A percentile compares a stretch with the other conserved stretches of the same genome.
These are phyloP conservation scores for Niebla homalea DNA, from an alignment of 495 filamentous ascomycete species.

Conservation along the genomic window DNA sequence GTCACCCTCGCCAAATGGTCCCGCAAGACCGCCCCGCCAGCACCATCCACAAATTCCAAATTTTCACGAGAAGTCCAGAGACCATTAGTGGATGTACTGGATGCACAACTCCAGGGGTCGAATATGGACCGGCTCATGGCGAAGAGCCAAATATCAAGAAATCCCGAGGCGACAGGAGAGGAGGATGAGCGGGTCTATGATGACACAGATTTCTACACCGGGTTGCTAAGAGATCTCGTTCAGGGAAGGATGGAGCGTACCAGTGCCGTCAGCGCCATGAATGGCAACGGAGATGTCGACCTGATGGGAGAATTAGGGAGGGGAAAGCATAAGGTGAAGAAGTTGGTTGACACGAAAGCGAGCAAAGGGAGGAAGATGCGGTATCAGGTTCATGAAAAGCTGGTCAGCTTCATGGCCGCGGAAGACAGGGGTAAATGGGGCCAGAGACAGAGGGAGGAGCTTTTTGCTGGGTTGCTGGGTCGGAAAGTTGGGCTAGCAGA, in stretches of 20 bases:
- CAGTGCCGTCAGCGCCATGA: background rate
- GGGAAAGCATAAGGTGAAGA: conserved; percentile 42
- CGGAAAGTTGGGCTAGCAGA: conserved; percentile 53
- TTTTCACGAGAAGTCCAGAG: conserved; percentile 37
- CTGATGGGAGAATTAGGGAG: conserved; percentile 1
- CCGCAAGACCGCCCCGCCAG: conserved; percentile 33
- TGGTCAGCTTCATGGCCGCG: conserved; percentile 96
- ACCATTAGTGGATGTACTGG: conserved; percentile 57
- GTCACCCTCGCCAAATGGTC: conserved; percentile 36
- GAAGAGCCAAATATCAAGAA: conserved; percentile 43
- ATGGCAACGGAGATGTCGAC: conserved; percentile 14
- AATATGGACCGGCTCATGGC: conserved; percentile 53
- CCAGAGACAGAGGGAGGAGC: conserved; percentile 61
- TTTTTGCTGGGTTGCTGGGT: conserved; percentile 83
- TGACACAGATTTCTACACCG: conserved; percentile 86
- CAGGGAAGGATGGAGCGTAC: conserved; percentile 53
- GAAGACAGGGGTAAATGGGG: conserved; percentile 72
- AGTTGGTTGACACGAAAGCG: conserved; percentile 79
- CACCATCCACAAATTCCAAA: conserved; percentile 27
- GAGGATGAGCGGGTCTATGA: conserved; percentile 58
- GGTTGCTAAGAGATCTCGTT: conserved; percentile 80
- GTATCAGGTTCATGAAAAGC: conserved; percentile 88
- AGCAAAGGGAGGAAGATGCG: conserved; percentile 90
- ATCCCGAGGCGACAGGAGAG: conserved; percentile 6
- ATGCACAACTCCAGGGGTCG: conserved; percentile 50